These are phyloP conservation scores for Rhodotorula graminis DNA, from an alignment of 768 basidiomycete genomes.

Conservation along the genomic window DNA sequence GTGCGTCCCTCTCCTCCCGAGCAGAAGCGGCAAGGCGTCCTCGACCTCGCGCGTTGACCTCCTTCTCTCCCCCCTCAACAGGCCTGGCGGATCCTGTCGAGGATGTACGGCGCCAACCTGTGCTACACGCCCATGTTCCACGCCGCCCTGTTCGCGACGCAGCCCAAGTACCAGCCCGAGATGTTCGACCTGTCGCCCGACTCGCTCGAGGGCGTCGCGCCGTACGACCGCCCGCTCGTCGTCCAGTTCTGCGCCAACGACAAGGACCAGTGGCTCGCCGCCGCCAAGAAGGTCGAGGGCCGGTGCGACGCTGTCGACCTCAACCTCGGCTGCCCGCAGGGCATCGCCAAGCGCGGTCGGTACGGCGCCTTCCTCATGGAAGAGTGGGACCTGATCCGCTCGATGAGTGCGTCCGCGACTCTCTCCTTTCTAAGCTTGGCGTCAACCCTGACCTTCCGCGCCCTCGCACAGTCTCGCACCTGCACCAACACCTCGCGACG, in stretches of 20 bases:
- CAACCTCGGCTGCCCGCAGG: slow-evolving; percentile 85
- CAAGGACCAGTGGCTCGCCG: slow-evolving; percentile 66
- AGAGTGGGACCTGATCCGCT: slow-evolving; percentile 83
- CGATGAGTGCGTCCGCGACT: slow-evolving; percentile 61
- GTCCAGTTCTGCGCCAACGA: slow-evolving; percentile 80
- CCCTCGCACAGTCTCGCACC: slow-evolving; percentile 65
- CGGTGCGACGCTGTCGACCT: slow-evolving; percentile 87
- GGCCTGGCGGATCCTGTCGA: slow-evolving; percentile 83
- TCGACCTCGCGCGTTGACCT: slow-evolving; percentile 1
- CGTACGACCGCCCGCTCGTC: slow-evolving; percentile 42
- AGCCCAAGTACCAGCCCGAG: slow-evolving; percentile 58
- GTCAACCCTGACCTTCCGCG: background rate
- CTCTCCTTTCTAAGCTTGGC: background rate
- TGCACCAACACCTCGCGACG: slow-evolving; percentile 76
- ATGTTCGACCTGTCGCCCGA: slow-evolving; percentile 65
- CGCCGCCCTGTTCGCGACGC: slow-evolving; percentile 71
- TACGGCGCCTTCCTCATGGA: slow-evolving; percentile 92
- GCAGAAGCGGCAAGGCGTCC: no score
- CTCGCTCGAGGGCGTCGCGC: slow-evolving; percentile 68
- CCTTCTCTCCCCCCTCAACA: slow-evolving; percentile 44
- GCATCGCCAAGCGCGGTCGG: slow-evolving; percentile 77
- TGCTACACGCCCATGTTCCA: slow-evolving; percentile 99
- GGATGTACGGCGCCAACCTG: slow-evolving; percentile 78
- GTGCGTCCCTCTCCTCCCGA: slow-evolving; percentile 54
- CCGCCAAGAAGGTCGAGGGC: slow-evolving; percentile 68